Evolutionary conservation across 1,139 yeast species (phyloP).

Genomic region (Sugiyamaella castrensis): DNA sequence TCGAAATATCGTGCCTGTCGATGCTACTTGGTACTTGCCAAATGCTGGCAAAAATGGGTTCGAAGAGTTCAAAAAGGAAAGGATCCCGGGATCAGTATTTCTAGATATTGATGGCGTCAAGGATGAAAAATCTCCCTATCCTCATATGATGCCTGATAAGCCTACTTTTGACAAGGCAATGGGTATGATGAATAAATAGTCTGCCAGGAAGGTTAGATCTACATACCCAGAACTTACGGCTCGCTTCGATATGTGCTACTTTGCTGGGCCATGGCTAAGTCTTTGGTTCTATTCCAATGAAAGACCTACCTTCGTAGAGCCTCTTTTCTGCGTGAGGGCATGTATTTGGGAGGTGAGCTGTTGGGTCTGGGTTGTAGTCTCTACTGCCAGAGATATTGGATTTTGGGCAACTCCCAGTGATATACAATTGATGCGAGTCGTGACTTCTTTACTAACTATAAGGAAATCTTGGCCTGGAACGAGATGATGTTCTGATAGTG

Average conservation of each 20-base stretch:
- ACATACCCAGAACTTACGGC: too few species aligned
- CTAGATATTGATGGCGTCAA: conserved; percentile 76
- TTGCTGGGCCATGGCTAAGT: too few species aligned
- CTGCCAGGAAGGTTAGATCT: too few species aligned
- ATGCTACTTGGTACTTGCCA: conserved; percentile 93
- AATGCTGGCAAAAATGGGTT: conserved; percentile 62
- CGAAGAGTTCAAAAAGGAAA: conserved; percentile 43
- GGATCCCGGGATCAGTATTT: conserved; percentile 67
- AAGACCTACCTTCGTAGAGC: too few species aligned
- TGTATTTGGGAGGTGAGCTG: too few species aligned
- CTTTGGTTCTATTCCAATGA: too few species aligned
- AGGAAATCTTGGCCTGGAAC: conserved; percentile 37
- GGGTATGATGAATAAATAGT: conserved; percentile 25
- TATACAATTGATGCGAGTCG: background rate
- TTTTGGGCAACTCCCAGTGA: background rate
- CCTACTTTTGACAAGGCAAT: conserved; percentile 54
- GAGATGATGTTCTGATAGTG: conserved; percentile 63
- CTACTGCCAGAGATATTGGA: too few species aligned
- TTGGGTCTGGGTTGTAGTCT: too few species aligned
- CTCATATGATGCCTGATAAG: conserved; percentile 82
- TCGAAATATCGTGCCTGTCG: conserved; percentile 57
- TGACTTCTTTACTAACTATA: background rate
- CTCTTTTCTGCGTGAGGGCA: too few species aligned
- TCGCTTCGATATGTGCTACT: too few species aligned
- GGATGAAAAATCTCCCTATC: conserved; percentile 57